phyloP scores from a whole-genome alignment of 2,329 filamentous ascomycete species.

The Dactylonectria estremocensis region DNA sequence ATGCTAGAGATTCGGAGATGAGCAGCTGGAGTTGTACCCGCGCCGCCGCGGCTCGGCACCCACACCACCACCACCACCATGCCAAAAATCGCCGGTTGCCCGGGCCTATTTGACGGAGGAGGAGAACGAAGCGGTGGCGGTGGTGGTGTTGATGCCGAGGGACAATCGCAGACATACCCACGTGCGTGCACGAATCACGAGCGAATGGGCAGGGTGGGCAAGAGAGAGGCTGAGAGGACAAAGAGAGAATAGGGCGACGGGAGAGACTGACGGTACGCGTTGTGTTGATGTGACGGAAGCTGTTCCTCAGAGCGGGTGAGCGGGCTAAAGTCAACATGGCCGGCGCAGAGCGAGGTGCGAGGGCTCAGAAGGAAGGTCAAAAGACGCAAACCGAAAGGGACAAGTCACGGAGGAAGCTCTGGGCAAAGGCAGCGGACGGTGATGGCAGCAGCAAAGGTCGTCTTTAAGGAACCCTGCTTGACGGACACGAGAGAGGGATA shows the following conservation, averaged over 20 bases:
- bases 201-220: conserved; percentile 18
- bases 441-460: conserved; percentile 9
- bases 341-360: conserved; percentile 30
- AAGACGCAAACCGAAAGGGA: conserved; percentile 24
- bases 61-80: conserved; percentile 3
- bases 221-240: neutral
- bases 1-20: neutral
- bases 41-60: neutral
- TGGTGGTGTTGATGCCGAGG: neutral
- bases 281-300: conserved; percentile 51
- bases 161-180: neutral
- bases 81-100: conserved; percentile 12
- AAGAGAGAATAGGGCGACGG: conserved; percentile 1
- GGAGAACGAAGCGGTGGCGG: neutral
- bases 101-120: conserved; percentile 4
- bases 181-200: too few relatives aligned
- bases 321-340: conserved; percentile 56
- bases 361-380: conserved; percentile 12
- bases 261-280: conserved; percentile 46
- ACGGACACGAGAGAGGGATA: conserved; percentile 8
- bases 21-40: conserved; percentile 13
- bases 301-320: conserved; percentile 53
- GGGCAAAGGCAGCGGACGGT: conserved; percentile 14
- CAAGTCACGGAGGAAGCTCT: conserved; percentile 19
- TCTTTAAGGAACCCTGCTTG: conserved; percentile 11